Evolutionary conservation across 306 rosid genomes (phyloP), one percentile per base, ranked within the genome.

Genomic region (Acacia crassicarpa): DNA sequence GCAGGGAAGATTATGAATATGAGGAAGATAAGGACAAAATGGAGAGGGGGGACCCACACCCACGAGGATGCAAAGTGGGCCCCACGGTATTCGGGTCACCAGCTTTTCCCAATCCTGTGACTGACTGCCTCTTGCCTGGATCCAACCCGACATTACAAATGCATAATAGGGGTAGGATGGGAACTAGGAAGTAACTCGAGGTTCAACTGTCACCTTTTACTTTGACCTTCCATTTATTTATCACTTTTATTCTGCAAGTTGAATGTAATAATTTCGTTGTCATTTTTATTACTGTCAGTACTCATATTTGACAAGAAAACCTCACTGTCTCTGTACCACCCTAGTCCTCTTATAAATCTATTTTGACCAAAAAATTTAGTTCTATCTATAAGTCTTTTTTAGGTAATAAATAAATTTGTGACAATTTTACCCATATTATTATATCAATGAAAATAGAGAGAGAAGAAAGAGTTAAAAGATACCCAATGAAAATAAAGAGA

Each of bases 101-200:
- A 0, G 41, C 69, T 20, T 20, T 7, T 0, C 0, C 2, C 0
- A 19, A 19, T 20, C 20, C 25, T 56, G n/a, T n/a, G n/a, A n/a
- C 33, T 17, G 80, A 79, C 76, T 75, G 45, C 65, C 32, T 22
- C 1, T 9, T 38, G 73, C 79, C 49, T 73, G 87, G 85, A 87
- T 87, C 87, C 89, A 86, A 86, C 85, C 81, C 85, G 68, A 30
- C 32, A 30, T 30, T 30, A 1, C 32, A 30, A 1, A 27, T 27
- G 27, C 27, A 27, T 27, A 27, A 27, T 27, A 27, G 27, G 27
- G 27, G 27, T 27, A 1, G 27, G 27, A 27, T 27, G 1, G 27
- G 1, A 27, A 27, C 27, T 27, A 27, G 1, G 1, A 27, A 58
- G 30, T 27, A 23, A 30, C 11, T 63, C 4, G 20, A 6, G 23